These are phyloP conservation scores for Pelargonium myrrhifolium DNA, from an alignment of 441 rosid genomes.

Conservation along the genomic window DNA sequence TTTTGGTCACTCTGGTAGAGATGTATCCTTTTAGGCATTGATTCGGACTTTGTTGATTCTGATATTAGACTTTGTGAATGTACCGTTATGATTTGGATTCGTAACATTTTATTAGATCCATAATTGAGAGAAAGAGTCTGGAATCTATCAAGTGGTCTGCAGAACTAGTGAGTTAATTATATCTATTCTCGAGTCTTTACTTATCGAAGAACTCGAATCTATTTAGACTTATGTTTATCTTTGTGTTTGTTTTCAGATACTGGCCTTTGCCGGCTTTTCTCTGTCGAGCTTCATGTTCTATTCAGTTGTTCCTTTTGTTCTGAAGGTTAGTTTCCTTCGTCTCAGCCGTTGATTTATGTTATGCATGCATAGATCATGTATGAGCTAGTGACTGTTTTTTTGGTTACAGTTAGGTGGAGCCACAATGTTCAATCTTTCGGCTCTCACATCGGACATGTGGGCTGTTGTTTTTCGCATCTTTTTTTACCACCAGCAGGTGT, in stretches of 20 bases:
- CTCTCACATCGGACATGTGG: slow-evolving; percentile 63
- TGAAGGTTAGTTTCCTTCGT: slow-evolving; percentile 31
- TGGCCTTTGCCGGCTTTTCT: slow-evolving; percentile 33
- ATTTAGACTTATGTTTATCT: background rate
- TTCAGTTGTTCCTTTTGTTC: slow-evolving; percentile 33
- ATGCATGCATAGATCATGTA: background rate
- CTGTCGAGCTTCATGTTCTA: slow-evolving; percentile 30
- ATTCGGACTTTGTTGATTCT: too few species aligned
- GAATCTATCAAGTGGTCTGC: slow-evolving; percentile 41
- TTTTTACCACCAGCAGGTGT: slow-evolving; percentile 51
- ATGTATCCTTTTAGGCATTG: slow-evolving; percentile 38
- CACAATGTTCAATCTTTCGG: slow-evolving; percentile 49
- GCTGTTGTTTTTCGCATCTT: slow-evolving; percentile 44
- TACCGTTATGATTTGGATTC: slow-evolving; percentile 2
- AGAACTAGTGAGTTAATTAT: slow-evolving; percentile 33
- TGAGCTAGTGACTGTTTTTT: background rate
- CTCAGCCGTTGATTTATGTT: background rate
- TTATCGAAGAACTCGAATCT: background rate
- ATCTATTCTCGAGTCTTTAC: background rate
- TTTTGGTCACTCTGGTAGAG: slow-evolving; percentile 35
- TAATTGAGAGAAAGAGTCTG: slow-evolving; percentile 36
- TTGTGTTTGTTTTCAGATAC: slow-evolving; percentile 27
- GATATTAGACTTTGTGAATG: too few species aligned
- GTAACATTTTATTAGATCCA: slow-evolving; percentile 35
- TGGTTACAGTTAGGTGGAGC: slow-evolving; percentile 47